Base-by-base conservation (phyloP, 2,329 filamentous ascomycete species). In the Cryphonectria radicalis region DNA sequence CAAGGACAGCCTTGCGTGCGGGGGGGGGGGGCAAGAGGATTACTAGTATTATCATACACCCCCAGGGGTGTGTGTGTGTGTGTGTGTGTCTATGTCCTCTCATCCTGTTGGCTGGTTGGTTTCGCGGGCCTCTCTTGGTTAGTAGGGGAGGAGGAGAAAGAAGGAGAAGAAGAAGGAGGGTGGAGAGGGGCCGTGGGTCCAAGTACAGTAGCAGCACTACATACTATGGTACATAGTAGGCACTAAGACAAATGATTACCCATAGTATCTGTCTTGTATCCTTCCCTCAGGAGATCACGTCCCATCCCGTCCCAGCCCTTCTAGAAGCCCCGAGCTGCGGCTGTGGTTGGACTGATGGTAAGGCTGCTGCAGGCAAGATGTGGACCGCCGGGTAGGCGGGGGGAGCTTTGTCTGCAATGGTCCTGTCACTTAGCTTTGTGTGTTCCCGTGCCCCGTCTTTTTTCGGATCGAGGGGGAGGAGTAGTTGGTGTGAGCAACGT, bases 311-410 rank as follows among this genome's bases (percentile, higher is more conserved):
- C 63, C 43, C 4, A 19, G 19, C 35, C 46, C 64, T 66, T 66
- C 64, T 66, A 66, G 64, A 66, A 66, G 65, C 65, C 50, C 50
- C 50, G 53, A 67, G 53, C 50, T 67, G 65, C 65, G 53, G 50
- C n/a, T 59, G 53, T 67, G 50, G 50, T 67, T 67, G 65, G 65
- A 37, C 40, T 3, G 13, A 5, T 13, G 65, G 53, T 40, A 40
- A 67, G 65, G 65, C 65, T 37, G 65, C 50, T 25, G 63, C 63
- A 66, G 25, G n/a, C 46, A n/a, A n/a, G 22, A 10, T 55, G 64
- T 53, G 64, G 64, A 53, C 32, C 32, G 19, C 46, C 64, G 32
- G 8, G 25, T 7, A 4, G 28, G 28, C 28, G 28, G 37, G 35
- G 59, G 53, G 4, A n/a, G 14, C 10, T 5, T 28, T 10, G 28